These are phyloP conservation scores for Hericium erinaceus DNA, from an alignment of 768 basidiomycete genomes.

Conservation along the genomic window DNA sequence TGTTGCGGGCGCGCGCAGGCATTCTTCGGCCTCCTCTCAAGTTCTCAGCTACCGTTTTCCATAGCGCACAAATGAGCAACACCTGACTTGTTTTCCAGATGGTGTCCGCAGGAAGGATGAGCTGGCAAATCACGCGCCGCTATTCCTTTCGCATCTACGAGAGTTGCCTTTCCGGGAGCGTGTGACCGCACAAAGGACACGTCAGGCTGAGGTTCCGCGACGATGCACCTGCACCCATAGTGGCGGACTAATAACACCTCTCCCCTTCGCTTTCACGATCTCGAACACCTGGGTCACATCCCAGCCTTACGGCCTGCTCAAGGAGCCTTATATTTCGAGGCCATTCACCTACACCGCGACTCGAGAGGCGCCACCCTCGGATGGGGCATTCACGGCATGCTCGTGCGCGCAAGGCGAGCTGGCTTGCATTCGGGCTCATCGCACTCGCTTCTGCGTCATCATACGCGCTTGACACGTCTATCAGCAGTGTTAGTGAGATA, in stretches of 20 bases:
- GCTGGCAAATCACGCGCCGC: background rate
- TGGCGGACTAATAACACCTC: too few relatives aligned
- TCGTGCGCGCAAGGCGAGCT: constrained; percentile 17
- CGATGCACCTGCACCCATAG: background rate
- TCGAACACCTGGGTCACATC: background rate
- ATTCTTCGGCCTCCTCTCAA: too few relatives aligned
- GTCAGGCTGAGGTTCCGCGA: background rate
- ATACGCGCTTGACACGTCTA: constrained; percentile 9
- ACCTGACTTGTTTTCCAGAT: too few relatives aligned
- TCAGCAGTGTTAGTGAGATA: too few relatives aligned
- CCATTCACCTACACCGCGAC: background rate
- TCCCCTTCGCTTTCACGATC: background rate
- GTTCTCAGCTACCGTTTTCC: background rate
- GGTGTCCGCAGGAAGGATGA: too few relatives aligned
- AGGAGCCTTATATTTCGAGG: background rate
- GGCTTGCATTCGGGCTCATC: constrained; percentile 22
- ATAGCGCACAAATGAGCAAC: too few relatives aligned
- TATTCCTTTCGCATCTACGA: background rate
- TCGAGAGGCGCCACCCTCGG: background rate
- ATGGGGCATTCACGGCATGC: background rate
- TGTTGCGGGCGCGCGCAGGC: too few relatives aligned
- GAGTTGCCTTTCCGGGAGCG: background rate
- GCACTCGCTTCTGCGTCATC: constrained; percentile 18
- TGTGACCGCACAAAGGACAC: background rate
- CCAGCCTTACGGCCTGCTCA: background rate